Base-by-base conservation (phyloP, 2,329 filamentous ascomycete species). In the Hypoxylon sp. region DNA sequence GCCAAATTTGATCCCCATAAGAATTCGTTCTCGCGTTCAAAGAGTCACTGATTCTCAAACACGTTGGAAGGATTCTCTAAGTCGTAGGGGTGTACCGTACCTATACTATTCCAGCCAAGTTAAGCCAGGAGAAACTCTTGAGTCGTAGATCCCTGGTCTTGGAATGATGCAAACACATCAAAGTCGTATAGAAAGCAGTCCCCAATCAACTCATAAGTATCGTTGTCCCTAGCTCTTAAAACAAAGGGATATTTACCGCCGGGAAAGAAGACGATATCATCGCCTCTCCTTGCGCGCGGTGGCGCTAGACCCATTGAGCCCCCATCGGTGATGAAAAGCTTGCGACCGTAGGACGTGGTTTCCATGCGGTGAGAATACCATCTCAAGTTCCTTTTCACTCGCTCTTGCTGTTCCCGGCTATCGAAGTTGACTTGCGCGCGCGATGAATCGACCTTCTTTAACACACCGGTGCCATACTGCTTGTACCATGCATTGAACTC, bases 171-270 rank as follows among this genome's bases (percentile, higher is more conserved):
- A 34, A 69, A 69, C 13, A 69, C 64, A 19, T 69, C 67, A 1
- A 69, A 21, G 25, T 69, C 67, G 10, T 69, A 67, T 10, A 69
- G 49, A 41, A 69, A 69, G 9, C 67, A 69, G 19, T 65, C 67
- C 3, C 67, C 67, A 4, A 69, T 23, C n/a, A 69, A 32, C 17
- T 69, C 57, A 45, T 65, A 56, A 5, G 60, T 62, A 5, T 43
- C 60, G 11, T 65, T 19, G 1, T 49, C 60, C 25, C 25, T 65
- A n/a, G 49, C 38, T 43, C 63, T 61, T 36, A 69, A 23, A 6
- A 67, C 48, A 13, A 64, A 69, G 14, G 67, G 67, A 36, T 69
- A 69, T 38, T 48, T 62, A 2, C 60, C 64, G 13, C 67, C 67
- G 1, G 67, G 67, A 5, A 65, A 32, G 36, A 69, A 69, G 5